These are phyloP conservation scores for Microdochium trichocladiopsis DNA, from an alignment of 2,329 filamentous ascomycete species.

Conservation along the genomic window DNA sequence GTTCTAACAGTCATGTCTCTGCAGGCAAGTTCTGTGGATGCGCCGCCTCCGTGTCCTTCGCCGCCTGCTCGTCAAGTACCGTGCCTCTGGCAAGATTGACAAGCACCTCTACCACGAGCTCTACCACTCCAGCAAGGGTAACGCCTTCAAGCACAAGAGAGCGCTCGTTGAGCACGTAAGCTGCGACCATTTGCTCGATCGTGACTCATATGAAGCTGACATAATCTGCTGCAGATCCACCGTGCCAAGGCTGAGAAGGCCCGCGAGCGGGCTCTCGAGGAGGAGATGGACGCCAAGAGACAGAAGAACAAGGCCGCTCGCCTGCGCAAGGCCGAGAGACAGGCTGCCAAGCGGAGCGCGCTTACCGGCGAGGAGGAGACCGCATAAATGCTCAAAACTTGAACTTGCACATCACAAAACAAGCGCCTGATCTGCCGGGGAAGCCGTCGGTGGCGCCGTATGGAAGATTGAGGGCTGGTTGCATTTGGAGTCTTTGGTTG, in stretches of 20 bases:
- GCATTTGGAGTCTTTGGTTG: slow-evolving; percentile 40
- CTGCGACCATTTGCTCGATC: slow-evolving; percentile 22
- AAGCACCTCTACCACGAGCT: slow-evolving; percentile 99
- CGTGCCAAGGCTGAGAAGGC: slow-evolving; percentile 99
- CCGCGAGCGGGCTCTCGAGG: slow-evolving; percentile 92
- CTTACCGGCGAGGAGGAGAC: slow-evolving; percentile 66
- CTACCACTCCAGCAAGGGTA: slow-evolving; percentile 99
- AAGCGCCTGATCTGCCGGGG: slow-evolving; percentile 10
- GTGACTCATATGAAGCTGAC: slow-evolving; percentile 2
- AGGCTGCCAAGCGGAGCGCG: slow-evolving; percentile 83
- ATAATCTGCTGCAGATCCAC: slow-evolving; percentile 70
- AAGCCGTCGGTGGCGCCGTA: slow-evolving; percentile 17
- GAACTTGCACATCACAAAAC: slow-evolving; percentile 4
- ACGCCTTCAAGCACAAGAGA: slow-evolving; percentile 99
- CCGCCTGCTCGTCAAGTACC: slow-evolving; percentile 99
- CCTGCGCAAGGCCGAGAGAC: slow-evolving; percentile 95
- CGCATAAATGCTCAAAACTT: slow-evolving; percentile 2
- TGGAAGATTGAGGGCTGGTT: slow-evolving; percentile 17
- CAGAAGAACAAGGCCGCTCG: slow-evolving; percentile 99
- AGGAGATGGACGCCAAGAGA: slow-evolving; percentile 99
- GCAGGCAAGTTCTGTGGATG: slow-evolving; percentile 89
- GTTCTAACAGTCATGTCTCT: neutral
- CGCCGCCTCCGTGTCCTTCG: slow-evolving; percentile 98
- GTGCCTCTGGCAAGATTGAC: slow-evolving; percentile 99
- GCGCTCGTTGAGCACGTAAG: slow-evolving; percentile 99